phyloP scores from a whole-genome alignment of 148 eudicot genomes.

The Vaccinium myrtillus region DNA sequence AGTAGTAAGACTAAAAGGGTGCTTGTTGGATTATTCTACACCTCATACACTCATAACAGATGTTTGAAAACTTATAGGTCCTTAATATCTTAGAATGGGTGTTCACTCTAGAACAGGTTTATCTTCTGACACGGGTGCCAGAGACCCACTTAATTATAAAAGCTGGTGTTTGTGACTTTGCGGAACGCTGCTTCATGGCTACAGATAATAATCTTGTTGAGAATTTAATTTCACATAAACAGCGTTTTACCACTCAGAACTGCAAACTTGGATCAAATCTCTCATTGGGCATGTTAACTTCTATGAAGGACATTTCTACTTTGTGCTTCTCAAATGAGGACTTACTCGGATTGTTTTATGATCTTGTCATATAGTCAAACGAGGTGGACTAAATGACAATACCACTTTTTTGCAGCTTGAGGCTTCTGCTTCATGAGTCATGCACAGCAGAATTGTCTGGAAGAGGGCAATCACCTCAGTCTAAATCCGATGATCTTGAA shows the following conservation, averaged over 20 bases:
- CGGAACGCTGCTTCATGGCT: background rate
- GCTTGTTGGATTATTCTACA: background rate
- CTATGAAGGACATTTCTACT: background rate
- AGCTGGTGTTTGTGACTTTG: background rate
- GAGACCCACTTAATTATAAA: background rate
- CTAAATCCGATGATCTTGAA: conserved; percentile 41
- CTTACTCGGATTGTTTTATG: background rate
- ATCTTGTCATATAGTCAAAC: background rate
- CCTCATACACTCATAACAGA: background rate
- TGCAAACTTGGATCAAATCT: background rate
- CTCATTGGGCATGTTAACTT: background rate
- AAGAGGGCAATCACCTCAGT: conserved; percentile 34
- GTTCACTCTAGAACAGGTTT: background rate
- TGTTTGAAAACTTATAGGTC: background rate
- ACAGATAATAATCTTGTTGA: background rate
- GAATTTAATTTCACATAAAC: background rate
- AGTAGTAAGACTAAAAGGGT: background rate
- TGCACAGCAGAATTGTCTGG: conserved; percentile 39
- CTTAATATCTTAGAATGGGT: background rate
- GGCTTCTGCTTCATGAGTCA: conserved; percentile 62
- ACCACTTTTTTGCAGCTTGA: conserved; percentile 51
- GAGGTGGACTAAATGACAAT: conserved; percentile 10
- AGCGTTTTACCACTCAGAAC: background rate
- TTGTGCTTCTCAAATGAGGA: background rate
- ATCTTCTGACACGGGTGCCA: background rate